Base-by-base conservation (phyloP, 306 rosid genomes). In the Pterocarpus santalinus region DNA sequence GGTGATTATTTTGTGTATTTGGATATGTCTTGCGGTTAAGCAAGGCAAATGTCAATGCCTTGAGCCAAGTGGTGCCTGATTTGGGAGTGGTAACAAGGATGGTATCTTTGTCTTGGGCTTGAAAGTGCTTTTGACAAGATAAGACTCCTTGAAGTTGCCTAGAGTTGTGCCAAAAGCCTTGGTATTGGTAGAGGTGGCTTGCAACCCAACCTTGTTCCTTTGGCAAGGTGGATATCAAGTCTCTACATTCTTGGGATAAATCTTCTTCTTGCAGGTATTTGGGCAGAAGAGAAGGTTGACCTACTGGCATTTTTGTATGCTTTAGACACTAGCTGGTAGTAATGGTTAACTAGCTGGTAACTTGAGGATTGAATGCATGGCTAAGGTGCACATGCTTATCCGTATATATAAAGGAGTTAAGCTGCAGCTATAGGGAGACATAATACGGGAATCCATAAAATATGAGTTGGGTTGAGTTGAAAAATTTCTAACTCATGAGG, bases 21-120 rank as follows among this genome's bases (percentile, higher is more conserved):
- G 56, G 60, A 11, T 53, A 15, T 4, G 4, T 53, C 2, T 53
- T 53, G 22, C 60, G 22, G 28, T 53, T 53, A 11, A 53, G 60
- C 28, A 53, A 53, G 5, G 60, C 4, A n/a, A 53, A 53, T 5
- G 60, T 53, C 60, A 53, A n/a, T 7, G 60, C 60, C 22, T 53
- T 53, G 8, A 53, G 60, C 60, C 60, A 53, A n/a, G 60, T 53
- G 7, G 60, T 53, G 28, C 60, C 60, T n/a, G 60, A 53, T n/a
- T 53, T 53, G 15, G 60, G 60, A 4, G 4, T 12, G 7, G 60
- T 53, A 5, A 7, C 60, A 14, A 53, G 60, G 60, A 53, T 4
- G 22, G 6, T 53, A 53, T 53, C 60, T 3, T 2, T 4, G 28
- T 53, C 28, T 14, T 53, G 60, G 22, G 60, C 17, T 53, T 53